Conservation (phyloP, 257 asterid genomes). For the Galeopsis tetrahit region DNA sequence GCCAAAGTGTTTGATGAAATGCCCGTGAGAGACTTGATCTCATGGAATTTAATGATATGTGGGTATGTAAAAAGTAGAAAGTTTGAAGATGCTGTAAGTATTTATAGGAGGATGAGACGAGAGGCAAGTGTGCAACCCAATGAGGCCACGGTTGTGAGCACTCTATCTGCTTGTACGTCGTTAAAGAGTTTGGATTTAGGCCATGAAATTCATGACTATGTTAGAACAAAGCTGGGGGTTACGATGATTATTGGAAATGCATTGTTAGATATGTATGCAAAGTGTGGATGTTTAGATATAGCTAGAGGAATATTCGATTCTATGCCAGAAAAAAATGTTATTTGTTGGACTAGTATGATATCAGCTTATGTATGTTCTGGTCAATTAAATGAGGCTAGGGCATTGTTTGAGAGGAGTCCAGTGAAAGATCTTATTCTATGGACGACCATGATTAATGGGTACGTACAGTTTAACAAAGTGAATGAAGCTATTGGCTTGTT, state of each 20-base stretch:
- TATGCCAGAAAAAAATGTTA: conserved; percentile 64
- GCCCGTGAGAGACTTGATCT: conserved; percentile 60
- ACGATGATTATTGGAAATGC: conserved; percentile 71
- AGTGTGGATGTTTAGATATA: conserved; percentile 66
- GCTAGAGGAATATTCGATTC: conserved; percentile 69
- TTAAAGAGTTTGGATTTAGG: conserved; percentile 68
- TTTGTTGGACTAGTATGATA: conserved; percentile 88
- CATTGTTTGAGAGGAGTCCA: conserved; percentile 67
- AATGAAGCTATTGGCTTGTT: conserved; percentile 71
- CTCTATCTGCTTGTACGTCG: conserved; percentile 82
- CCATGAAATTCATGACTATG: conserved; percentile 65
- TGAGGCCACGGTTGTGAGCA: conserved; percentile 81
- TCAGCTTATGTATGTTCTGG: conserved; percentile 64
- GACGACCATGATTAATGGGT: conserved; percentile 93
- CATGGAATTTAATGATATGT: conserved; percentile 76
- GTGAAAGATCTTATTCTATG: conserved; percentile 73
- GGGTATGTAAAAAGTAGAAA: conserved; percentile 60
- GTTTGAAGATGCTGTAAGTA: conserved; percentile 63
- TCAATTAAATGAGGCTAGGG: conserved; percentile 67
- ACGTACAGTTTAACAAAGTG: conserved; percentile 74
- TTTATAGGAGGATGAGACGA: conserved; percentile 57
- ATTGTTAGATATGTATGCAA: conserved; percentile 85
- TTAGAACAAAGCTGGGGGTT: conserved; percentile 48
- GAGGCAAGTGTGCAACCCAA: conserved; percentile 54
- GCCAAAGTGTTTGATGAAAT: conserved; percentile 73